A percentile compares a stretch with the other conserved stretches of the same genome.
These are phyloP conservation scores for Pythium phragmiticola DNA, from an alignment of 352 stramenopile species.

Conservation along the genomic window DNA sequence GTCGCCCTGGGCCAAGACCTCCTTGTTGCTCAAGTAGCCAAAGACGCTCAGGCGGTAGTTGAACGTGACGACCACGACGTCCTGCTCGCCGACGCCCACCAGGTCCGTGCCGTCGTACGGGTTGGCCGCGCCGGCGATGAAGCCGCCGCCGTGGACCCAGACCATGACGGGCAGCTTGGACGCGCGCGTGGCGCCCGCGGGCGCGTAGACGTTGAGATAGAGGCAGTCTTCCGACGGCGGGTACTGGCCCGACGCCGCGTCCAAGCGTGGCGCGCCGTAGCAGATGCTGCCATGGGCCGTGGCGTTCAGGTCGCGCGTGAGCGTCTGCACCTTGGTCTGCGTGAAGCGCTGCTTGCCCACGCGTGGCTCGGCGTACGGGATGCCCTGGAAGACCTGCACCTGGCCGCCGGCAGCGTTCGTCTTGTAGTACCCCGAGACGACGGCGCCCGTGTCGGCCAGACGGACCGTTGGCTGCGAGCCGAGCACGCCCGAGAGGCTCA, in stretches of 20 bases:
- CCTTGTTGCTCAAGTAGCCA: conserved; percentile 23
- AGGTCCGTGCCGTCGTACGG: conserved; percentile 13
- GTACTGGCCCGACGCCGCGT: conserved; percentile 3
- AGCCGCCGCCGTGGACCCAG: conserved; percentile 35
- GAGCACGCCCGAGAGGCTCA: too few relatives aligned
- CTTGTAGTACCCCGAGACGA: too few relatives aligned
- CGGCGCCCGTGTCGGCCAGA: too few relatives aligned
- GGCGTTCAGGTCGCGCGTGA: conserved; percentile 8
- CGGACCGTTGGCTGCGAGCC: too few relatives aligned
- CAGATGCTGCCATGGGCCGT: conserved; percentile 18
- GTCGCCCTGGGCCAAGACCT: conserved; percentile 34
- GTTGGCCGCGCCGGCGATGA: conserved; percentile 23
- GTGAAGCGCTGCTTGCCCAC: too few relatives aligned
- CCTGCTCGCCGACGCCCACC: conserved; percentile 8
- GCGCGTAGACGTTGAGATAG: conserved; percentile 37
- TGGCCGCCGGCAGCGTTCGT: too few relatives aligned
- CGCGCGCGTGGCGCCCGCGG: conserved; percentile 16
- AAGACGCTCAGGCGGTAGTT: conserved; percentile 41
- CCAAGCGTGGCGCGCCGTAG: conserved; percentile 4
- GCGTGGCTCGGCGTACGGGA: too few relatives aligned
- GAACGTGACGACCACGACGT: conserved; percentile 38
- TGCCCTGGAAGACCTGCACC: not conserved
- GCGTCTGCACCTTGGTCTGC: too few relatives aligned
- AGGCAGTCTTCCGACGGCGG: conserved; percentile 32
- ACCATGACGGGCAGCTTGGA: conserved; percentile 37